These are phyloP conservation scores for Linnemannia zychae DNA, from an alignment of 192 early-diverging fungal species.

Conservation along the genomic window DNA sequence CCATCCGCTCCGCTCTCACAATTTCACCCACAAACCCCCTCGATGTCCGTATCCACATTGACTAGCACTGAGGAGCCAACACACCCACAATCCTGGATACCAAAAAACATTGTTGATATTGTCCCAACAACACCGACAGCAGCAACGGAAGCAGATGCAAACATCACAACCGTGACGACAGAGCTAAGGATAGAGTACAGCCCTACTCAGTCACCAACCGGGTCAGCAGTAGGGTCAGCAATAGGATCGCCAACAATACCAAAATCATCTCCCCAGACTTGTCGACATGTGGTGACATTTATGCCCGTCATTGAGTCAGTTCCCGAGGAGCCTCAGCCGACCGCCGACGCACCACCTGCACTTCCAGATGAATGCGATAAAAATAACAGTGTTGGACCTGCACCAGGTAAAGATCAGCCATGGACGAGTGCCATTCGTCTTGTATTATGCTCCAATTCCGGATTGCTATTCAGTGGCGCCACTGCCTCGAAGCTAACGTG, in stretches of 20 bases:
- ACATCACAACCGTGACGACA: not conserved
- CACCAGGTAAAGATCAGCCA: not conserved
- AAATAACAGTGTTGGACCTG: not conserved
- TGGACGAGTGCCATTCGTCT: not conserved
- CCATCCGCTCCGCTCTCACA: not conserved
- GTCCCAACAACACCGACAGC: not conserved
- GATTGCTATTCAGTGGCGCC: not conserved
- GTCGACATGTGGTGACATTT: not conserved
- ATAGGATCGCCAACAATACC: not conserved
- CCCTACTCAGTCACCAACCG: not conserved
- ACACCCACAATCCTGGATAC: not conserved
- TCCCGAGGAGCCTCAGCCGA: conserved; percentile 12
- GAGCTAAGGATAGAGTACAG: not conserved
- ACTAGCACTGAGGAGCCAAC: not conserved
- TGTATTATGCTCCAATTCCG: no score
- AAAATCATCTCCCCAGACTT: conserved; percentile 2
- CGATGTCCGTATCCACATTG: not conserved
- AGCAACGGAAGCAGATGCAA: not conserved
- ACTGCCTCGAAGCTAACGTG: not conserved
- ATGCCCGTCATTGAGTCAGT: conserved; percentile 26
- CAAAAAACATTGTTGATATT: no score
- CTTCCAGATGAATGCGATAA: not conserved
- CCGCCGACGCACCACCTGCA: not conserved
- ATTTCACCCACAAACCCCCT: not conserved
- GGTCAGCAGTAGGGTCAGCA: conserved; percentile 2